Conservation (phyloP, 768 basidiomycete species). For the Trametes villosa region DNA sequence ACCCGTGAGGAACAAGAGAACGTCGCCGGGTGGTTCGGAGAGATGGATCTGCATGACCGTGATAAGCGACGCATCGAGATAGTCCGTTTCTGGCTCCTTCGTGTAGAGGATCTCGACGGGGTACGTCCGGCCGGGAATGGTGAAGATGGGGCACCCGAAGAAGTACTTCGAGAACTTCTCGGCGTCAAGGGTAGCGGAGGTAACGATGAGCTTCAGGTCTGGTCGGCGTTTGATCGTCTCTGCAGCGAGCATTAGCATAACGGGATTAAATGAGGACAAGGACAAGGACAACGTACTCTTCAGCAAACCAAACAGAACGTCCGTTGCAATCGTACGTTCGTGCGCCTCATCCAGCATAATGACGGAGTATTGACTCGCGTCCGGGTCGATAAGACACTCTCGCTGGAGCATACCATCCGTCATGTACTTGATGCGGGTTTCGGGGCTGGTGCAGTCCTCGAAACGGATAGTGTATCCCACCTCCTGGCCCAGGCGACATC, state of each 20-base stretch:
- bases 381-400: slow-evolving; percentile 95
- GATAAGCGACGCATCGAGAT: slow-evolving; percentile 96
- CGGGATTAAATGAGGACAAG: too few relatives aligned
- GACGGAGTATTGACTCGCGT: slow-evolving; percentile 90
- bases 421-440: slow-evolving; percentile 99
- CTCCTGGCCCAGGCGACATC: slow-evolving; percentile 95
- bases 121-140: slow-evolving; percentile 99
- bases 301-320: slow-evolving; percentile 93
- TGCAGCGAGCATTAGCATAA: slow-evolving; percentile 36
- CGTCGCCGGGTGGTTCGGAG: slow-evolving; percentile 95
- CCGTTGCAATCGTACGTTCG: slow-evolving; percentile 97
- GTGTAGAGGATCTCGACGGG: slow-evolving; percentile 98
- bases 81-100: slow-evolving; percentile 97
- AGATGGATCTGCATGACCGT: slow-evolving; percentile 99
- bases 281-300: slow-evolving; percentile 83
- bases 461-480: slow-evolving; percentile 99
- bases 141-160: slow-evolving; percentile 98
- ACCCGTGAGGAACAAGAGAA: slow-evolving; percentile 96
- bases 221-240: slow-evolving; percentile 94
- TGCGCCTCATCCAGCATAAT: slow-evolving; percentile 99
- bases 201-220: slow-evolving; percentile 97
- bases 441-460: slow-evolving; percentile 98
- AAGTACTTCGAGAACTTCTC: slow-evolving; percentile 99
- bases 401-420: slow-evolving; percentile 99
- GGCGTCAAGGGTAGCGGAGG: slow-evolving; percentile 97